phyloP scores from a whole-genome alignment of 495 filamentous ascomycete species.

The Trichoderma gamsii region DNA sequence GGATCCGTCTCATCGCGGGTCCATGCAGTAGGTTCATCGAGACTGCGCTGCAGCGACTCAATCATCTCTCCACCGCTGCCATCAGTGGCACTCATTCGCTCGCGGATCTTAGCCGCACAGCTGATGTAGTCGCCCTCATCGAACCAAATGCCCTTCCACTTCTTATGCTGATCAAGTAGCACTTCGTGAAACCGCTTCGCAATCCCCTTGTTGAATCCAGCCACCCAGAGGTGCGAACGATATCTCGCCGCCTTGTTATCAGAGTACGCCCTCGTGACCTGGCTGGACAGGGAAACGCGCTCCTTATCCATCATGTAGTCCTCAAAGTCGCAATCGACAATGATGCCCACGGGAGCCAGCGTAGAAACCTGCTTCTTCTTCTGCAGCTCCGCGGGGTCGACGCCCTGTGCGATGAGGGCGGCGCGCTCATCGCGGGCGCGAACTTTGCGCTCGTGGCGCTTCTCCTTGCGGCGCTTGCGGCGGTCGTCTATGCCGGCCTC shows the following conservation, averaged over 20 bases:
- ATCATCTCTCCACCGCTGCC: conserved; percentile 43
- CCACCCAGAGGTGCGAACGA: conserved; percentile 63
- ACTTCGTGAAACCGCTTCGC: conserved; percentile 73
- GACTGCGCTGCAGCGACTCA: conserved; percentile 45
- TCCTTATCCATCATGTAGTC: conserved; percentile 81
- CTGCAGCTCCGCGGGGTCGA: conserved; percentile 27
- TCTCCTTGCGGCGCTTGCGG: conserved; percentile 65
- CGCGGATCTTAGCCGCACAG: conserved; percentile 53
- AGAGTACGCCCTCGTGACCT: conserved; percentile 83
- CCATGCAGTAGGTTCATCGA: conserved; percentile 29
- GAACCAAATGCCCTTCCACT: conserved; percentile 74
- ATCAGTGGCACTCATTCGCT: conserved; percentile 48
- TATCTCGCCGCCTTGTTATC: conserved; percentile 65
- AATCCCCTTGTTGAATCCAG: conserved; percentile 68
- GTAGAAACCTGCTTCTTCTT: conserved; percentile 35
- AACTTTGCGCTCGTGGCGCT: conserved; percentile 57
- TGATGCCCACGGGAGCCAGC: conserved; percentile 62
- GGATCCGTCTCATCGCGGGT: conserved; percentile 21
- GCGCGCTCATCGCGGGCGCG: conserved; percentile 41
- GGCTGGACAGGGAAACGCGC: conserved; percentile 68
- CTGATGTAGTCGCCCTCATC: conserved; percentile 62
- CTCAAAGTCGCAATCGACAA: conserved; percentile 92
- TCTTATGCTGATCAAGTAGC: conserved; percentile 57
- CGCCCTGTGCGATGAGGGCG: conserved; percentile 33
- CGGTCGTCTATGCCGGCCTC: conserved; percentile 63